These are phyloP conservation scores for Coffea canephora DNA, from an alignment of 257 asterid species.

Conservation along the genomic window DNA sequence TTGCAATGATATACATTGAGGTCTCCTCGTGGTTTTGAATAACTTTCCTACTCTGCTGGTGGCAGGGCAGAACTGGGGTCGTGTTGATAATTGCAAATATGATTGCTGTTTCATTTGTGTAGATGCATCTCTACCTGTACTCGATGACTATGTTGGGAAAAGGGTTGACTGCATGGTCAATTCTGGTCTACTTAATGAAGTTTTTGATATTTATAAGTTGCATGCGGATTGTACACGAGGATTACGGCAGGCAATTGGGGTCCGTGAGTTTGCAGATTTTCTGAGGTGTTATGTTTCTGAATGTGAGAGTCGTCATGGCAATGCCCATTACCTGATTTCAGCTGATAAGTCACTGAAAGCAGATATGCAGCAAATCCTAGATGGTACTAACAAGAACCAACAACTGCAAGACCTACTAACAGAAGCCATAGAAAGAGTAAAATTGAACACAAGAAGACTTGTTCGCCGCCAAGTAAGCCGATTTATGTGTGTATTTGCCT, in stretches of 20 bases:
- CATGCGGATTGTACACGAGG: conserved; percentile 84
- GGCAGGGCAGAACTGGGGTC: conserved; percentile 99
- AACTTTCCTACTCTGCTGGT: conserved; percentile 36
- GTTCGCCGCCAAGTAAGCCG: conserved; percentile 82
- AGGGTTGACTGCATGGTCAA: conserved; percentile 83
- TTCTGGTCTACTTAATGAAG: conserved; percentile 75
- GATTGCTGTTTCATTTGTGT: conserved; percentile 79
- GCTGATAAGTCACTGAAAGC: conserved; percentile 30
- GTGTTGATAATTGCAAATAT: conserved; percentile 60
- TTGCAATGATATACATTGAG: not conserved
- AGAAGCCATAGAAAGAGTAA: conserved; percentile 67
- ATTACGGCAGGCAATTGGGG: conserved; percentile 90
- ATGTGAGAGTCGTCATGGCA: conserved; percentile 15
- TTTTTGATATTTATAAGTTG: conserved; percentile 50
- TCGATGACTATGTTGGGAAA: conserved; percentile 70
- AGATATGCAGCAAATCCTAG: conserved; percentile 29
- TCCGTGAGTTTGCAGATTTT: conserved; percentile 72
- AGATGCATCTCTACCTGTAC: conserved; percentile 74
- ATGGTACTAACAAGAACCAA: conserved; percentile 32
- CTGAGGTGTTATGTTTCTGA: conserved; percentile 37
- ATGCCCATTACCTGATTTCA: conserved; percentile 7
- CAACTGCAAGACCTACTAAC: conserved; percentile 22
- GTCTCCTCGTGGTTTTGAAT: not conserved
- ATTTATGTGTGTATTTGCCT: not conserved
- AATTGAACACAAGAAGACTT: conserved; percentile 81